phyloP scores from a whole-genome alignment of 108 stramenopile species.

The Skeletonema costatum region DNA sequence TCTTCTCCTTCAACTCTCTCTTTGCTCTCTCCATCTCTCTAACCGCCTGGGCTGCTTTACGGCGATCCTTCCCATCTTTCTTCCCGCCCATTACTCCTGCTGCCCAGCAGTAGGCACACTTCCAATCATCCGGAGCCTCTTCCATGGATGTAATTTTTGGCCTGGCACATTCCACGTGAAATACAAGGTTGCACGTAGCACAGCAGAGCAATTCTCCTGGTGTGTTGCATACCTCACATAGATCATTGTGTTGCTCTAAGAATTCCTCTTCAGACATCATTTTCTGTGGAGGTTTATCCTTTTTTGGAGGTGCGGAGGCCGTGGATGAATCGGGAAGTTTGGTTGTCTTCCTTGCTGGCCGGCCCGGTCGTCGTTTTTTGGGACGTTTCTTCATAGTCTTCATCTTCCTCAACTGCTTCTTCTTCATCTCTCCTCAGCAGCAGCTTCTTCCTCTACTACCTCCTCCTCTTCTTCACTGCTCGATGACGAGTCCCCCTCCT shows the following conservation, averaged over 20 bases:
- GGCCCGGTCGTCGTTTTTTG: conserved; percentile 20
- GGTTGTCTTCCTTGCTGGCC: conserved; percentile 9
- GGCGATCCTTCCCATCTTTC: conserved; percentile 63
- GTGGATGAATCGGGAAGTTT: background rate
- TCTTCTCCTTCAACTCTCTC: conserved; percentile 28
- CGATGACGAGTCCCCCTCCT: conserved; percentile 24
- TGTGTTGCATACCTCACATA: conserved; percentile 87
- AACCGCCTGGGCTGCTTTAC: conserved; percentile 62
- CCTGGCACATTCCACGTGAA: conserved; percentile 89
- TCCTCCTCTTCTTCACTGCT: conserved; percentile 29
- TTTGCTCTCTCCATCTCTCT: conserved; percentile 72
- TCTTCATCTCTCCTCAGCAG: conserved; percentile 17
- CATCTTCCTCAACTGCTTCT: conserved; percentile 26
- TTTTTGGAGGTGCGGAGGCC: conserved; percentile 1
- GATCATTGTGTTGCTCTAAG: conserved; percentile 86
- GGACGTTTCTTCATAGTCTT: conserved; percentile 18
- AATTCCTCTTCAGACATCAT: conserved; percentile 71
- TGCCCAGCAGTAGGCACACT: conserved; percentile 75
- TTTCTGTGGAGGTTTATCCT: background rate
- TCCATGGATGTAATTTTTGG: conserved; percentile 53
- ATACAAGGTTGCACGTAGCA: conserved; percentile 91
- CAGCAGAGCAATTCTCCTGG: conserved; percentile 88
- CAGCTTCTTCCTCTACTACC: conserved; percentile 12
- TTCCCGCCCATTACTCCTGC: conserved; percentile 58
- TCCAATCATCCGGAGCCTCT: conserved; percentile 72